These are phyloP conservation scores for Apiospora pterosperma DNA, from an alignment of 2,329 filamentous ascomycete species.

Conservation along the genomic window DNA sequence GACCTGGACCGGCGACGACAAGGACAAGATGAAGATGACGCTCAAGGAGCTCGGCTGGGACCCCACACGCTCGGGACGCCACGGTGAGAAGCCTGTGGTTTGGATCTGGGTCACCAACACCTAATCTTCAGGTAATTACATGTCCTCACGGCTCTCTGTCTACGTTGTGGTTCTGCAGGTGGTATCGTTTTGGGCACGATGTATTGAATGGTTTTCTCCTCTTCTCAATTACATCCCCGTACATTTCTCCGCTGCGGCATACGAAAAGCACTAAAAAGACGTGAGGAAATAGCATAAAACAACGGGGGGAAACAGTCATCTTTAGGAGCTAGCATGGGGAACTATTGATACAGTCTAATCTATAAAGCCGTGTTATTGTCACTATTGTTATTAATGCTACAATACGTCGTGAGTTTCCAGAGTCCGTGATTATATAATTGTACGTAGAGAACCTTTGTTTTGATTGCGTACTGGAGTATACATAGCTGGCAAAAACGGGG, in stretches of 20 bases:
- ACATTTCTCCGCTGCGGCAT: neutral
- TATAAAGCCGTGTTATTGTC: neutral
- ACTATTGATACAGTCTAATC: neutral
- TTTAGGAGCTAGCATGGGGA: neutral
- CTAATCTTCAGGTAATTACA: conserved; percentile 29
- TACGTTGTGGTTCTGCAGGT: neutral
- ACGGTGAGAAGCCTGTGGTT: conserved; percentile 50
- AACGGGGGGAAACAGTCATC: neutral
- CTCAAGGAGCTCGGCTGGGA: conserved; percentile 60
- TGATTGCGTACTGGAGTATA: no score
- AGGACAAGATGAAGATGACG: conserved; percentile 43
- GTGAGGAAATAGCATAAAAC: neutral
- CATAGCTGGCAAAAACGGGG: no score
- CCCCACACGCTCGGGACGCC: conserved; percentile 41
- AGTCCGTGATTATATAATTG: neutral
- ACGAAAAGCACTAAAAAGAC: neutral
- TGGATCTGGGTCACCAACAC: conserved; percentile 58
- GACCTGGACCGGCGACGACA: conserved; percentile 47
- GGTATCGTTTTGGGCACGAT: neutral
- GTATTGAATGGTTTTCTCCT: neutral
- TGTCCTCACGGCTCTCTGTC: neutral
- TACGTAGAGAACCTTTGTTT: no score
- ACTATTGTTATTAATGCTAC: no score
- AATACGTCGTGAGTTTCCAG: neutral
- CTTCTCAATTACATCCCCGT: neutral